phyloP scores from a whole-genome alignment of 305 asterid species.

The Fraxinus dipetala region DNA sequence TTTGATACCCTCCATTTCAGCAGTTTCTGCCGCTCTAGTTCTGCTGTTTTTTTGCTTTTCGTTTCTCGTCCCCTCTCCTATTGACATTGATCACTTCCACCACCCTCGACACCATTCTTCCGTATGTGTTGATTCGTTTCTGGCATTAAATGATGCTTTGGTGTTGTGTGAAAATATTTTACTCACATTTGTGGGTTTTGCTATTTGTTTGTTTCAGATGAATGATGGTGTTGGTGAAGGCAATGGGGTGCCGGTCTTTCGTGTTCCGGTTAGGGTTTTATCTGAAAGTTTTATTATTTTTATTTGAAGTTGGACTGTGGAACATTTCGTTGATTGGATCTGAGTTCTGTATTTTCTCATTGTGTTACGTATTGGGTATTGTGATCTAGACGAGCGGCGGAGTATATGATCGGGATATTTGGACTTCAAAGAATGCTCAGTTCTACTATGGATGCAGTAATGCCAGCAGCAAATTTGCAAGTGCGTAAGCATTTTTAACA shows the following conservation, averaged over 20 bases:
- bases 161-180: conserved; percentile 15
- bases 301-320: conserved; percentile 7
- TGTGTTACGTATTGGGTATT: conserved; percentile 39
- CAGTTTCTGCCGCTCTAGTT: conserved; percentile 52
- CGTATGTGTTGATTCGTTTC: conserved; percentile 23
- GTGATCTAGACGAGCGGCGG: conserved; percentile 60
- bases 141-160: not conserved
- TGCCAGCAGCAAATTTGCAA: conserved; percentile 62
- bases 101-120: conserved; percentile 21
- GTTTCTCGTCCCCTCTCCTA: conserved; percentile 72
- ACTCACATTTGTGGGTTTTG: not conserved
- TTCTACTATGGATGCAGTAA: conserved; percentile 76
- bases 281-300: not conserved
- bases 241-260: conserved; percentile 26
- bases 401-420: conserved; percentile 58
- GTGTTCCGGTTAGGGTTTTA: conserved; percentile 48
- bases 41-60: conserved; percentile 52
- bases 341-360: conserved; percentile 33
- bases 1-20: conserved; percentile 47
- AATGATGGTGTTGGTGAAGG: conserved; percentile 25
- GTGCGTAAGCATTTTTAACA: conserved; percentile 41
- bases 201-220: conserved; percentile 22
- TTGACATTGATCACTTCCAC: conserved; percentile 45
- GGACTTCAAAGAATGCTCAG: conserved; percentile 65
- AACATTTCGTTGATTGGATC: conserved; percentile 35